Evolutionary conservation across 257 asterid genomes (phyloP), one percentile per base, ranked within the genome.

Genomic region (Primulina eburnea): DNA sequence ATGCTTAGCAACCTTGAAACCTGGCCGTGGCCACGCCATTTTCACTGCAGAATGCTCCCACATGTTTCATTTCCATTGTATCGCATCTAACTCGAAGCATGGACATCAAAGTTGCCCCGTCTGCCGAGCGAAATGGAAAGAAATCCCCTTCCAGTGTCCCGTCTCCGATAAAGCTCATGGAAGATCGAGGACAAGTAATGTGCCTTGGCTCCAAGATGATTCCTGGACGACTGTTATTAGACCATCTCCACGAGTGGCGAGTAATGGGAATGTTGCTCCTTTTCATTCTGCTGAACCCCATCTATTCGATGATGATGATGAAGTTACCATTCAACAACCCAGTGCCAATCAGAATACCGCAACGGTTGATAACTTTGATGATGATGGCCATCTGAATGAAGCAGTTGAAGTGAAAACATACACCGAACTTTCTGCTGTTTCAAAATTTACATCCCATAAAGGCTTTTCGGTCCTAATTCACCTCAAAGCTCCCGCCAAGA

Each of bases 21-120:
- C 93, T 1, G 96, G 95, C 57, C 83, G 80, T 5, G 97, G 98
- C 57, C 96, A 85, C 52, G 98, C 97, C 16, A 94, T 94, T 68
- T 91, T 89, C 82, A 91, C 97, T 11, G 99, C 97, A 61, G 97
- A 94, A 79, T 94, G 99, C 84, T 86, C 97, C 0, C 97, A 94
- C 76, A 71, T 98, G 0, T 94, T 91, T 67, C 99, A 94, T 76
- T 94, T 89, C 85, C 91, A 84, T 53, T 91, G 99, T 63, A 89
- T 94, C 24, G 73, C 97, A 21, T 85, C 96, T 10, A 91, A 89
- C 55, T 96, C 92, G 66, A 86, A 87, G 82, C 93, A 89, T 60
- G 97, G 99, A 8, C 91, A 83, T 67, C 92, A 82, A 73, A 79
- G 73, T 24, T 94, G 99, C 64, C 99, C 97, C 0, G 77, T 91